phyloP scores from a whole-genome alignment of 1,284 basidiomycete genomes.

The Ceratobasidium sp. region DNA sequence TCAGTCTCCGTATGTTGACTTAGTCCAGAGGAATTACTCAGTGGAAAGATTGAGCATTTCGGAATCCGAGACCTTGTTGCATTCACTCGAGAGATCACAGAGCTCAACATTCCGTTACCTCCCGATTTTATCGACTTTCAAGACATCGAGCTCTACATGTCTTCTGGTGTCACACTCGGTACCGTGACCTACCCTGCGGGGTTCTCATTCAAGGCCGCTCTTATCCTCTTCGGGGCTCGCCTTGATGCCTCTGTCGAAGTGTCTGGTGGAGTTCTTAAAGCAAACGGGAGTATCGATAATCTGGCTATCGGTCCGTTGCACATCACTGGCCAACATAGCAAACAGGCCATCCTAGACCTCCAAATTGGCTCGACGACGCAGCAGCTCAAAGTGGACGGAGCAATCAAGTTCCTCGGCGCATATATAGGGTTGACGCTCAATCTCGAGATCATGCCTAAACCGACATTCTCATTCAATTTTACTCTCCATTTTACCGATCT shows the following conservation, averaged over 20 bases:
- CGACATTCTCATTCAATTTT: constrained; percentile 6
- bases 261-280: constrained; percentile 3
- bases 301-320: neutral
- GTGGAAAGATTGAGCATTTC: constrained; percentile 4
- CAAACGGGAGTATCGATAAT: constrained; percentile 16
- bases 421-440: neutral
- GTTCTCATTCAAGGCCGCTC: constrained; percentile 2
- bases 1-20: no score
- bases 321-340: neutral
- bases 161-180: constrained; percentile 17
- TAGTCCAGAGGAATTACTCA: constrained; percentile 14
- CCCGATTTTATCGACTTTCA: constrained; percentile 20
- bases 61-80: constrained; percentile 8
- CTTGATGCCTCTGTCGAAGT: neutral
- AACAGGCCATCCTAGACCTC: neutral
- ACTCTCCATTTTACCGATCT: constrained; percentile 15
- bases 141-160: constrained; percentile 14
- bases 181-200: neutral
- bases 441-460: neutral
- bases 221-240: constrained; percentile 4
- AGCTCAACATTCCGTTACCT: neutral
- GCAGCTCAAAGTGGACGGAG: constrained; percentile 4
- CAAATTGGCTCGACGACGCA: neutral
- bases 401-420: constrained; percentile 3
- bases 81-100: constrained; percentile 1